A percentile compares a stretch with the other conserved stretches of the same genome.
phyloP scores from a whole-genome alignment of 1,139 yeast genomes.

The Blastobotrys ciferrii region DNA sequence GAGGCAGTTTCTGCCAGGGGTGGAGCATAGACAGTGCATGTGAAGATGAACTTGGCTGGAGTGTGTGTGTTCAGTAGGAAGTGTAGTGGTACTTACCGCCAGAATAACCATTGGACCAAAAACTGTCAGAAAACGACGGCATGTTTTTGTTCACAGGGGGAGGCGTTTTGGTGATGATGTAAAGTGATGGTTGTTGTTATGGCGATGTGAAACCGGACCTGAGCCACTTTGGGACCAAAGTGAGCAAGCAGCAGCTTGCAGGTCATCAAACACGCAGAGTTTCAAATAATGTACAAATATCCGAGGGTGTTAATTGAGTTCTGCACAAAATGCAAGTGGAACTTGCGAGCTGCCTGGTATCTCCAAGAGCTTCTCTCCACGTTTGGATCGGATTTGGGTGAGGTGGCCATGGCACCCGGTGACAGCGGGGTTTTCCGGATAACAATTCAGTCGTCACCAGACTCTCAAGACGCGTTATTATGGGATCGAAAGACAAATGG shows the following conservation, averaged over 20 bases:
- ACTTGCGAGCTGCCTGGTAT: slow-evolving; percentile 66
- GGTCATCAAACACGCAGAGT: no score
- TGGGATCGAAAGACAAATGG: slow-evolving; percentile 56
- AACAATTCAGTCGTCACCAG: slow-evolving; percentile 22
- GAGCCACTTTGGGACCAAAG: no score
- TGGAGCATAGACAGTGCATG: no score
- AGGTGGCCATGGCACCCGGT: slow-evolving; percentile 53
- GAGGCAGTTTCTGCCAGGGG: no score
- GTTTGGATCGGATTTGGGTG: slow-evolving; percentile 52
- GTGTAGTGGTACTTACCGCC: slow-evolving; percentile 38
- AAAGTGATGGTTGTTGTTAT: not conserved
- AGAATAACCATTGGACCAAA: slow-evolving; percentile 71
- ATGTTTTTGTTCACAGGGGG: slow-evolving; percentile 26
- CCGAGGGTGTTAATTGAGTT: slow-evolving; percentile 55
- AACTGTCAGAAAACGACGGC: slow-evolving; percentile 71
- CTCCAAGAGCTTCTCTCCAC: slow-evolving; percentile 62
- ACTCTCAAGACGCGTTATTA: slow-evolving; percentile 31
- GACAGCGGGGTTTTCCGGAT: slow-evolving; percentile 54
- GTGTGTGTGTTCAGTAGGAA: no score
- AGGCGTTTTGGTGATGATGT: not conserved
- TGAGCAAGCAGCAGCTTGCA: no score
- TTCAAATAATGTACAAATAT: no score
- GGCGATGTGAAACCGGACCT: not conserved
- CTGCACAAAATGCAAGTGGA: slow-evolving; percentile 65
- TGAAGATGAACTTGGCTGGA: no score